Evolutionary conservation across 2,329 filamentous ascomycete species (phyloP), one percentile per base, ranked within the genome.

Genomic region (Parafenestella ontariensis): DNA sequence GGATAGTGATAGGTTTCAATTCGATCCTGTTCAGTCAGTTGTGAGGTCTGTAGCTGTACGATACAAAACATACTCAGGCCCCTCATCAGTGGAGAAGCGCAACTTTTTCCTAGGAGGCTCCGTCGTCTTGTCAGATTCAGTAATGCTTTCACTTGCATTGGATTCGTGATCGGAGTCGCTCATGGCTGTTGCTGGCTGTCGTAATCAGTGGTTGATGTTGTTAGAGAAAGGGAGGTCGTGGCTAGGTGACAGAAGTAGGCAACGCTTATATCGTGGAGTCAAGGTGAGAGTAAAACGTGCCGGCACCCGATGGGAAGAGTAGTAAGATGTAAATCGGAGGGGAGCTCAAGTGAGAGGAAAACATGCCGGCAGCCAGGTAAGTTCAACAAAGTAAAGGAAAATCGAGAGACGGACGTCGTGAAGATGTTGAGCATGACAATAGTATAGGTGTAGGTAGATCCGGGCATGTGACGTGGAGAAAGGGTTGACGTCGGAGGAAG

Each of bases 51-150:
- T 54, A 20, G 9, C 4, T 18, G 17, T 3, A 5, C 8, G 17
- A 17, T 15, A 15, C 1, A 13, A 8, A 21, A 29, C 48, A 39
- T 24, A 41, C 42, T 52, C 7, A 5, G 42, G 42, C 2, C 49
- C 49, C 9, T 46, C 49, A 17, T 52, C 9, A 0, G 39, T 24
- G 15, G 49, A 34, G 20, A 26, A 34, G 10, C 49, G 42, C 34
- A 52, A n/a, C 13, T 26, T 52, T 20, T 46, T 52, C 23, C 49
- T 29, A 8, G 36, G 49, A 8, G 48, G 48, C 29, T 36, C 31
- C 15, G 13, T 13, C 31, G 31, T 34, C 31, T 2, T 5, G 5
- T 17, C 15, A 17, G 31, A 34, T 34, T 34, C 31, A 8, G 6
- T 3, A n/a, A 13, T 34, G 31, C 31, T 34, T 17, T 34, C 13